Conservation (phyloP, 352 stramenopile species). For the Phytophthora litchii region DNA sequence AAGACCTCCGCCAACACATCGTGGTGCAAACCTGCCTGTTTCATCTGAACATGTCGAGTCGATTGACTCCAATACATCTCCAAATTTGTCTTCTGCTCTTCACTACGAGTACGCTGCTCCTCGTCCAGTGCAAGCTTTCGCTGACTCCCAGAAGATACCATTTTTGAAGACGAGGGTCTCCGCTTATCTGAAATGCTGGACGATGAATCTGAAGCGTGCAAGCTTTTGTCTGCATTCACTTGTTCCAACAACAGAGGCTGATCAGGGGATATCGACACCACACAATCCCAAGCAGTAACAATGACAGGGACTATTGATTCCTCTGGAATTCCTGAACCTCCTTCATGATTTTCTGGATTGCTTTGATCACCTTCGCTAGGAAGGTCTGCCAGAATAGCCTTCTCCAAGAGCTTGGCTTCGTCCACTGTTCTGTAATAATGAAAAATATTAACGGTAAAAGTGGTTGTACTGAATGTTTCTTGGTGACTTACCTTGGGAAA, state of each 20-base stretch:
- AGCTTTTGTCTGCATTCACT: constrained; percentile 2
- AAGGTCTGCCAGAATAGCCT: constrained; percentile 24
- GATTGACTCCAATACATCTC: constrained; percentile 28
- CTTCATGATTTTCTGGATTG: constrained; percentile 16
- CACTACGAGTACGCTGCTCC: constrained; percentile 22
- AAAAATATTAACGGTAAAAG: background rate
- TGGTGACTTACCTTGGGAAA: constrained; percentile 49
- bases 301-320: constrained; percentile 14
- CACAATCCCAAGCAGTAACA: constrained; percentile 32
- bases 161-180: constrained; percentile 15
- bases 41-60: constrained; percentile 37
- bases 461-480: background rate
- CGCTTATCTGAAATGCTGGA: constrained; percentile 14
- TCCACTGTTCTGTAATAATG: constrained; percentile 41
- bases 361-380: constrained; percentile 3
- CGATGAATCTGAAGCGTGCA: constrained; percentile 24
- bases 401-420: constrained; percentile 65
- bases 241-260: background rate
- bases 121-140: constrained; percentile 25
- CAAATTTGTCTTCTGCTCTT: constrained; percentile 30
- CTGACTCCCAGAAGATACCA: constrained; percentile 16
- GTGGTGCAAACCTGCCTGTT: constrained; percentile 32
- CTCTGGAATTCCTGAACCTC: constrained; percentile 10
- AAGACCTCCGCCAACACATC: constrained; percentile 45
- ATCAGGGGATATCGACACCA: constrained; percentile 29